Base-by-base conservation (phyloP, 352 stramenopile genomes). In the Paralagenidium karlingii region DNA sequence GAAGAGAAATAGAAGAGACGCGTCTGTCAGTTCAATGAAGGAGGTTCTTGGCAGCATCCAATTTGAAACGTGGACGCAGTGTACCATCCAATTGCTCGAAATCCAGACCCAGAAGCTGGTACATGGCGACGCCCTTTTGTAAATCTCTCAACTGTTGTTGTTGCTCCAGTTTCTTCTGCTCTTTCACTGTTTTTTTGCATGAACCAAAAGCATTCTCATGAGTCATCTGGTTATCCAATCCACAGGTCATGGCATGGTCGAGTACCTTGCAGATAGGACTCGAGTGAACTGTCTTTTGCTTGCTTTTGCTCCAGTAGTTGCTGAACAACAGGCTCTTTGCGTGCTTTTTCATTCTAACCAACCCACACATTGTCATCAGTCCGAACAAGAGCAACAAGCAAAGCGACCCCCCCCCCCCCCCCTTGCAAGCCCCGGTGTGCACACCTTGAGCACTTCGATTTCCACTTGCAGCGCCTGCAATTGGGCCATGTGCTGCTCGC, bases 61-160 rank as follows among this genome's bases (percentile, higher is more conserved):
- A 18, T 5, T n/a, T 34, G 20, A 27, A 24, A 18, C n/a, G n/a
- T n/a, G n/a, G n/a, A n/a, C n/a, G n/a, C n/a, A n/a, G n/a, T n/a
- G 30, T 40, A 84, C 75, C 53, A 49, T 59, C 60, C 20, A 55
- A 63, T 34, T 71, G 64, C 41, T 86, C 67, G 32, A 86, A 86
- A 40, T 66, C 64, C 9, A 89, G 47, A 32, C 75, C 75, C 3
- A 86, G 65, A 5, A 54, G 63, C 40, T 74, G 58, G 49, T 89
- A 89, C 56, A 74, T 68, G 9, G 51, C 50, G 19, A 89, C 56
- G 26, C 75, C 73, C 18, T 60, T 62, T 51, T 68, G 49, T 8
- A 89, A 55, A 43, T 86, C 73, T 18, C 48, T 46, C 13, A 86
- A 52, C 43, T 82, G 68, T 29, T 71, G 52, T 27, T 68, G 40